phyloP scores from a whole-genome alignment of 108 stramenopile genomes.

The Nitzschia inconspicua region DNA sequence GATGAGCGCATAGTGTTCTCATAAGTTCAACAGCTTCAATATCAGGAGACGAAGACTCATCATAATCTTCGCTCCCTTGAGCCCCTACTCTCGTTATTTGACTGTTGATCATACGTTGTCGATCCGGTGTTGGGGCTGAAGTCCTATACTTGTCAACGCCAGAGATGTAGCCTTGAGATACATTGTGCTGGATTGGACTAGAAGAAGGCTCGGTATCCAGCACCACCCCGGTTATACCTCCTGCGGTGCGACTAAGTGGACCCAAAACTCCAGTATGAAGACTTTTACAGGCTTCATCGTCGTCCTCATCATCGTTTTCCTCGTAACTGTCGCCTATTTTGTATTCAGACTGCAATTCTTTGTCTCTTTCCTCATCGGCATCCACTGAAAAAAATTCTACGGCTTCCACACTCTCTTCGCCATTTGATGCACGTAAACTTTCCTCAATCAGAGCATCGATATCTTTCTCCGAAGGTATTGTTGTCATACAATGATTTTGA shows the following conservation, averaged over 20 bases:
- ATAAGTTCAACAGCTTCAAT: constrained; percentile 55
- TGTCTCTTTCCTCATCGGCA: not conserved
- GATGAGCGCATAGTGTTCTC: constrained; percentile 72
- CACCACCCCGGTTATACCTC: constrained; percentile 76
- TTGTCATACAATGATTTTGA: too few species aligned
- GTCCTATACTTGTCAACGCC: constrained; percentile 9
- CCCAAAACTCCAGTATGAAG: constrained; percentile 56
- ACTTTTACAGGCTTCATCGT: not conserved
- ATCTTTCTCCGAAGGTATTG: not conserved
- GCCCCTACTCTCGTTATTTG: not conserved
- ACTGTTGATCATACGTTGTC: constrained; percentile 1
- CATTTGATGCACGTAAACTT: not conserved
- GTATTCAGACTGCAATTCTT: not conserved
- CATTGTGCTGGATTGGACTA: constrained; percentile 1
- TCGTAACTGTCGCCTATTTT: constrained; percentile 3
- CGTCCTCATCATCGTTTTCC: constrained; percentile 9
- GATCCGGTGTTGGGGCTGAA: not conserved
- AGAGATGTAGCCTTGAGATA: constrained; percentile 12
- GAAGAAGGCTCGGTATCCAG: constrained; percentile 32
- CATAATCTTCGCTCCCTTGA: constrained; percentile 19
- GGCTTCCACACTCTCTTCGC: not conserved
- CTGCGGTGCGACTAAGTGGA: constrained; percentile 56
- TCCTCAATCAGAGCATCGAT: not conserved
- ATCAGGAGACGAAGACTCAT: constrained; percentile 5
- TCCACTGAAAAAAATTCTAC: not conserved